Evolutionary conservation across 2,329 filamentous ascomycete genomes (phyloP), one percentile per base, ranked within the genome.

Genomic region (Emericellopsis cladophorae): DNA sequence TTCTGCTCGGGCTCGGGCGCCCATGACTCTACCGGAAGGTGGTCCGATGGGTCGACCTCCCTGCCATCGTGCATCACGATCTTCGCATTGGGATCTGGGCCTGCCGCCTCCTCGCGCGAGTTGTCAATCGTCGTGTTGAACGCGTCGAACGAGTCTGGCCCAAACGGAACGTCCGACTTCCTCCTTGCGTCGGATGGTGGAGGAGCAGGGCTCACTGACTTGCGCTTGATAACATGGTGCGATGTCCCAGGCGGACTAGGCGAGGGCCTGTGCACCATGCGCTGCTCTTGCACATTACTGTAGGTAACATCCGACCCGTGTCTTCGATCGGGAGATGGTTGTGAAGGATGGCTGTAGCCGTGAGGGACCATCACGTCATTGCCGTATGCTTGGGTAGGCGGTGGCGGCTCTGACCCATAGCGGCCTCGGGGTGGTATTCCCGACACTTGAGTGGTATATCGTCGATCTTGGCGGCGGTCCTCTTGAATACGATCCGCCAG

Each of bases 31-130:
- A 86, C 74, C 0, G 84, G 84, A 12, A 89, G 67, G 53, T 89
- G 84, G 56, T 90, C 84, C 1, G 82, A 86, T 1, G 84, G 84
- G 52, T 90, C 84, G 42, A 90, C 73, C 51, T 87, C 81, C 42
- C 81, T 72, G 7, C 84, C 84, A 53, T 87, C 82, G 46, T 83
- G 72, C 1, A 77, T 82, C 40, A 88, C 78, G 45, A 89, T 86
- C 52, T 85, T 85, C 8, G 76, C 79, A 40, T 73, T 70, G 1
- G 68, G 61, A 40, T 78, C 74, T 47, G 69, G 64, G 1, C 50
- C 51, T 16, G 49, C 46, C 9, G 48, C 48, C 5, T 36, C 38
- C n/a, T 47, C 64, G 1, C 54, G 58, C 21, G 55, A 57, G n/a
- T 58, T 55, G 23, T 64, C 59, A 14, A 70, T 48, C 4, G 58